Percentiles rank a stretch among this genome's conserved stretches.
Evolutionary conservation across 2,329 filamentous ascomycete genomes (phyloP).

Genomic region (Exophiala dermatitidis): DNA sequence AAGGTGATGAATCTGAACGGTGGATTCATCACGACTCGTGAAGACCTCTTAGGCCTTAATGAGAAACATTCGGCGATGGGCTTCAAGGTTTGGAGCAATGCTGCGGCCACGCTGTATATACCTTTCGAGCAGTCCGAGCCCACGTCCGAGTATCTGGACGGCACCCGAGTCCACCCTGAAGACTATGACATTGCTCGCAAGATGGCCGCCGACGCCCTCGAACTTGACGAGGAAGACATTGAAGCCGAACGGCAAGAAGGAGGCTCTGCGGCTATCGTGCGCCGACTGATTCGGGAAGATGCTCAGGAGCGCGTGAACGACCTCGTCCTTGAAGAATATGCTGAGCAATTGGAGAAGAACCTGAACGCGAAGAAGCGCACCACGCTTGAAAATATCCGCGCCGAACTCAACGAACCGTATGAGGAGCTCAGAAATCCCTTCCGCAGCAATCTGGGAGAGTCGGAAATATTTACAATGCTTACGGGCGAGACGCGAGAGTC

Average conservation of each 20-base stretch:
- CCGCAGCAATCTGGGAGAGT: conserved; percentile 53
- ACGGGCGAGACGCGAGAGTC: conserved; percentile 86
- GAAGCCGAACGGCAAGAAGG: conserved; percentile 89
- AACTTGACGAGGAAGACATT: conserved; percentile 95
- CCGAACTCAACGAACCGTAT: conserved; percentile 84
- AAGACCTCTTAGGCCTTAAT: conserved; percentile 81
- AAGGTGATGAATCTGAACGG: conserved; percentile 91
- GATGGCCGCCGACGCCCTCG: conserved; percentile 94
- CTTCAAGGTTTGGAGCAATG: conserved; percentile 90
- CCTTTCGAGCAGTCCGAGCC: conserved; percentile 76
- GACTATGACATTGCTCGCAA: conserved; percentile 97
- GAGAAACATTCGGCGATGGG: conserved; percentile 78
- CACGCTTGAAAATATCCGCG: conserved; percentile 90
- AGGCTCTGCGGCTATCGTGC: conserved; percentile 80
- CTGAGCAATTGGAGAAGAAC: conserved; percentile 86
- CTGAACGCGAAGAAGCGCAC: conserved; percentile 92
- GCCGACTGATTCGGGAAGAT: conserved; percentile 90
- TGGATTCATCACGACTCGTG: conserved; percentile 72
- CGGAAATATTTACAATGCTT: conserved; percentile 91
- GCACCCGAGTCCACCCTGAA: conserved; percentile 94
- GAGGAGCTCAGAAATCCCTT: conserved; percentile 87
- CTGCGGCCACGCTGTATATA: conserved; percentile 88
- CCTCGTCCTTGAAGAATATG: conserved; percentile 91
- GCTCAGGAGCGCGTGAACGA: conserved; percentile 94
- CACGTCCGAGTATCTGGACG: conserved; percentile 85